phyloP scores from a whole-genome alignment of 2,329 filamentous ascomycete genomes.

The Tricladium varicosporioides region DNA sequence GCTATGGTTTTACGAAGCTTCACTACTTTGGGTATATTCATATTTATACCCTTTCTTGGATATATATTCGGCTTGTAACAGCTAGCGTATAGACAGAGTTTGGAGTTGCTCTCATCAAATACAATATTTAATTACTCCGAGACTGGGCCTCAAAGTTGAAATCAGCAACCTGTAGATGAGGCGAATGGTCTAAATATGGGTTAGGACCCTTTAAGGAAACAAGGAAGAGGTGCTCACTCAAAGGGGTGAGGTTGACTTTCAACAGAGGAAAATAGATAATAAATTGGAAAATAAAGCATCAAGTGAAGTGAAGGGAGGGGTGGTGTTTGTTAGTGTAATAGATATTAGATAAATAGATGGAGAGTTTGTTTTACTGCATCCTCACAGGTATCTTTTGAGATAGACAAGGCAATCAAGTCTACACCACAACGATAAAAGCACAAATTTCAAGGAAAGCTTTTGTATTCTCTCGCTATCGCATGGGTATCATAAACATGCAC shows the following conservation, averaged over 20 bases:
- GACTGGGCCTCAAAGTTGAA: no score
- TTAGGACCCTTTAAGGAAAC: neutral
- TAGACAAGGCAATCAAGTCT: neutral
- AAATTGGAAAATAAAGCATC: no score
- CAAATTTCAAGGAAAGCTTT: constrained; percentile 15
- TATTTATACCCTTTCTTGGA: no score
- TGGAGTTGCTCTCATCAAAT: no score
- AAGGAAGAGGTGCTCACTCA: neutral
- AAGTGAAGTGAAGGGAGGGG: no score
- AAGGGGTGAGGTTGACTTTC: neutral
- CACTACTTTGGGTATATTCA: no score
- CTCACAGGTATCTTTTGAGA: neutral
- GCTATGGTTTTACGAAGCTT: no score
- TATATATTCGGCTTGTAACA: no score
- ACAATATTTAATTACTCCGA: no score
- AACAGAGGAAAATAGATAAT: neutral
- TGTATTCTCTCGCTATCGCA: constrained; percentile 13
- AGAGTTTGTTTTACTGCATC: neutral
- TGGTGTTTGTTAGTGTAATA: no score
- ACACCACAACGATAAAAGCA: neutral
- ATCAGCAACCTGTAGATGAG: neutral
- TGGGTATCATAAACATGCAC: constrained; percentile 27
- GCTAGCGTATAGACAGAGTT: no score
- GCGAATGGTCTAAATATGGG: neutral
- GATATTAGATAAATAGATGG: no score